Base-by-base conservation (phyloP, 768 basidiomycete genomes). In the Lyophyllum shimeji region DNA sequence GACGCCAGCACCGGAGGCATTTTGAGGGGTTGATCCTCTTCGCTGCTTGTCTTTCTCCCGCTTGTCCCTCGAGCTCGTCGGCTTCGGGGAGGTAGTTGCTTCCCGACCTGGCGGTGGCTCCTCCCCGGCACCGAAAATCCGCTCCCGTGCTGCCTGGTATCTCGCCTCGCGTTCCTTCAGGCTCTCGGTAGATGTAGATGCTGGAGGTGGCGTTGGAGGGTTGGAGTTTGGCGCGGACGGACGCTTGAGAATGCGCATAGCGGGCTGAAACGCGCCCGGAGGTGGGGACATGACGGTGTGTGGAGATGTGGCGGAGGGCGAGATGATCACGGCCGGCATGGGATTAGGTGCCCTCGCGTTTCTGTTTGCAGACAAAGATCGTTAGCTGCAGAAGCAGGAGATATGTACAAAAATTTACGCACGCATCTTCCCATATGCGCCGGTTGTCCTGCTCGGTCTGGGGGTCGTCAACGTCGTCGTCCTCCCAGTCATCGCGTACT, bases 401-500 rank as follows among this genome's bases (percentile, higher is more conserved):
- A 29, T 47, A 49, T 27, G 21, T 27, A 39, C 6, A 39, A 29
- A 12, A 44, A 55, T n/a, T 20, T 31, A 76, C 87, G 72, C 65
- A 90, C 89, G 89, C 89, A 61, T 82, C 77, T 56, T 84, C 79
- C 89, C 89, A 90, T 50, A 90, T 74, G 52, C 72, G 76, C 64
- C 75, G 79, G 29, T 78, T 82, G 31, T 69, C 74, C 39, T 73
- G 72, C 40, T 78, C 79, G 0, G 69, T 60, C 15, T 57, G 55
- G 21, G 46, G 54, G 37, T 59, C 64, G 0, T 57, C 63, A 18
- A 65, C 63, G 24, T 66, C 67, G 3, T 69, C 67, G 40, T 69
- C 66, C 33, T 70, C 69, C 67, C 69, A 70, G 53, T 69, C 66
- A 55, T 70, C 69, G 47, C 59, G 67, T 7, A 67, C 57, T 0